These are phyloP conservation scores for Choanephora cucurbitarum DNA, from an alignment of 371 early-diverging fungal genomes.

Conservation along the genomic window DNA sequence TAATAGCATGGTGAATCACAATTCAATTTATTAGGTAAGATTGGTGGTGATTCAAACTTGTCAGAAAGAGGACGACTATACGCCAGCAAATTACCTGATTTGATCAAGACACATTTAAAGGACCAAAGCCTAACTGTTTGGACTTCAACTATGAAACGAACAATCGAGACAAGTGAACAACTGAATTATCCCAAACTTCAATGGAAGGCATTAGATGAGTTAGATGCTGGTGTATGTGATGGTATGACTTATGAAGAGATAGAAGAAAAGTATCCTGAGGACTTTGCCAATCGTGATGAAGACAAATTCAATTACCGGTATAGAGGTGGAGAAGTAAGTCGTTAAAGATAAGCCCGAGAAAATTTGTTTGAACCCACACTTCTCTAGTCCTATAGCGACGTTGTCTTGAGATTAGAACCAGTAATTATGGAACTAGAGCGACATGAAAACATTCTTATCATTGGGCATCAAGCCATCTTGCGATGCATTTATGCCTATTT, in stretches of 20 bases:
- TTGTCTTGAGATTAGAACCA: constrained; percentile 65
- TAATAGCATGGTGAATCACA: constrained; percentile 90
- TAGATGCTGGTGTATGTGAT: constrained; percentile 97
- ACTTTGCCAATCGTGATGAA: constrained; percentile 88
- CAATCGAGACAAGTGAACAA: constrained; percentile 84
- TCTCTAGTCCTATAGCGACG: constrained; percentile 72
- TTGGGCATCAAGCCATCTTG: constrained; percentile 94
- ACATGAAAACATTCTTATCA: constrained; percentile 93
- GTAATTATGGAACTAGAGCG: constrained; percentile 98
- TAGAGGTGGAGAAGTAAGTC: constrained; percentile 84
- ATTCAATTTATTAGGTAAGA: constrained; percentile 83
- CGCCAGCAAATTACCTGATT: constrained; percentile 78
- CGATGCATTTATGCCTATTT: constrained; percentile 95
- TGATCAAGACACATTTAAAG: constrained; percentile 74
- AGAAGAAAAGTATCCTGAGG: constrained; percentile 81
- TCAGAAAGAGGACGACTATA: constrained; percentile 88
- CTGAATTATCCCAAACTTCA: constrained; percentile 82
- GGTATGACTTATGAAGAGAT: constrained; percentile 98
- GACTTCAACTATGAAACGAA: constrained; percentile 94
- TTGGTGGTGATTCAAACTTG: constrained; percentile 95
- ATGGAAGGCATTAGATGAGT: constrained; percentile 97
- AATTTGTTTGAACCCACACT: no score
- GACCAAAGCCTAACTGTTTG: constrained; percentile 83
- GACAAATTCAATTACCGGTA: constrained; percentile 96
- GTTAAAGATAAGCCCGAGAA: no score